Percentiles rank a stretch among this genome's conserved stretches.
Evolutionary conservation across 768 basidiomycete genomes (phyloP).

Genomic region (Russula sp.): DNA sequence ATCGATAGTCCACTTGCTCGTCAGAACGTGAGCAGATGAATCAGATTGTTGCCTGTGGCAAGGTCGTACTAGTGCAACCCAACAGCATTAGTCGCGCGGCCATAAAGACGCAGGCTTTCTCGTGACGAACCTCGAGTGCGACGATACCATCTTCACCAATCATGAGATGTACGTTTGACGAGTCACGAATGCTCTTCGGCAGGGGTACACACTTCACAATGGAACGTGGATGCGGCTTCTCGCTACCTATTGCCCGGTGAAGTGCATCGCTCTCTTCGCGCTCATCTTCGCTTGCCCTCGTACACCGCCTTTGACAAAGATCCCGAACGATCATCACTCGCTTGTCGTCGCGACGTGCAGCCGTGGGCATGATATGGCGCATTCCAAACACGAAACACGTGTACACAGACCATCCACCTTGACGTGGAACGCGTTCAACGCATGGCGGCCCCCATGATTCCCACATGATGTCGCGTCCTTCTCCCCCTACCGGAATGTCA

Average conservation of each 20-base stretch:
- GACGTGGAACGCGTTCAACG: neutral
- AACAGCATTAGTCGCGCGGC: constrained; percentile 9
- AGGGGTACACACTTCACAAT: constrained; percentile 12
- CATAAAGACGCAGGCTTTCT: neutral
- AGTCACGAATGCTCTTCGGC: neutral
- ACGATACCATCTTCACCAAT: constrained; percentile 20
- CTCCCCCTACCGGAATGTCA: neutral
- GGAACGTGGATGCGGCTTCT: neutral
- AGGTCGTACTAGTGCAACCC: neutral
- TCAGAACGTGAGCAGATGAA: constrained; percentile 18
- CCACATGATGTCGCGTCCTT: constrained; percentile 7
- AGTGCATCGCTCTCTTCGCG: constrained; percentile 7
- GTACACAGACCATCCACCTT: constrained; percentile 1
- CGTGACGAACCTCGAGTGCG: constrained; percentile 15
- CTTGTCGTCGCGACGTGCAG: neutral
- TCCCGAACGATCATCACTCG: constrained; percentile 13
- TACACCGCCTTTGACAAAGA: constrained; percentile 13
- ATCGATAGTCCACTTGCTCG: neutral
- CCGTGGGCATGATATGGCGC: constrained; percentile 8
- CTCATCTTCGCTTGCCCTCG: constrained; percentile 10
- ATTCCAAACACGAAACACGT: constrained; percentile 20
- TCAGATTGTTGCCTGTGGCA: neutral
- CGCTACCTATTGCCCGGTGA: neutral
- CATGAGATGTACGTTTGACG: constrained; percentile 2
- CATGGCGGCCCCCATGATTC: constrained; percentile 2